Evolutionary conservation across 495 filamentous ascomycete species (phyloP), one percentile per base, ranked within the genome.

Genomic region (Penicillium paxilli): DNA sequence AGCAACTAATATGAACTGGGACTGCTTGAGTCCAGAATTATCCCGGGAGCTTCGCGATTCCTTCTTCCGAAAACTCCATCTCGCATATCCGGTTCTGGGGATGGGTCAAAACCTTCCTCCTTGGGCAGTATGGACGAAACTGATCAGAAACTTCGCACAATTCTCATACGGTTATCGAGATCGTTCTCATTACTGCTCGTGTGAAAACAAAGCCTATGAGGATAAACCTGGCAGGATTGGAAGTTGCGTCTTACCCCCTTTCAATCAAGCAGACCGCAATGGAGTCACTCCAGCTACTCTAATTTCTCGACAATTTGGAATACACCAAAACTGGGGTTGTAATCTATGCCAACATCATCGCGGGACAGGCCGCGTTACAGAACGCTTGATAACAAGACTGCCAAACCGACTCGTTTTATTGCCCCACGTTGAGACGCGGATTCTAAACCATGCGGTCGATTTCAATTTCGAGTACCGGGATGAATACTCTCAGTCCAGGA

Each of bases 1-100:
- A 30, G 58, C 60, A 1, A 67, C 55, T 12, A 65, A 71, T 30
- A 49, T 60, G 37, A 64, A 69, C 37, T 76, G 72, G 72, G 71
- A 73, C 20, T 47, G 59, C 4, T 63, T 64, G 21, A 44, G 60
- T 19, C 10, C 47, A 0, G 25, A 56, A 1, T 30, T 42, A 0
- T 67, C 63, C n/a, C 44, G 38, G 3, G 30, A 52, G 6, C 37
- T 68, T 21, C 64, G 68, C 42, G 59, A 68, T 24, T 35, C 44
- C 5, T 67, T 69, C 37, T 57, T 51, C 32, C 26, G 47, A 1
- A 16, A 60, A 23, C 33, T 70, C 2, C 47, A 23, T 14, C 24
- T 51, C 2, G 10, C 23, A 5, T 8, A 47, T 16, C 42, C 52
- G 4, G 21, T 24, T 9, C 16, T 66, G 28, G 37, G 28, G 14